phyloP scores from a whole-genome alignment of 192 early-diverging fungal species.

The Dimargaris verticillata region DNA sequence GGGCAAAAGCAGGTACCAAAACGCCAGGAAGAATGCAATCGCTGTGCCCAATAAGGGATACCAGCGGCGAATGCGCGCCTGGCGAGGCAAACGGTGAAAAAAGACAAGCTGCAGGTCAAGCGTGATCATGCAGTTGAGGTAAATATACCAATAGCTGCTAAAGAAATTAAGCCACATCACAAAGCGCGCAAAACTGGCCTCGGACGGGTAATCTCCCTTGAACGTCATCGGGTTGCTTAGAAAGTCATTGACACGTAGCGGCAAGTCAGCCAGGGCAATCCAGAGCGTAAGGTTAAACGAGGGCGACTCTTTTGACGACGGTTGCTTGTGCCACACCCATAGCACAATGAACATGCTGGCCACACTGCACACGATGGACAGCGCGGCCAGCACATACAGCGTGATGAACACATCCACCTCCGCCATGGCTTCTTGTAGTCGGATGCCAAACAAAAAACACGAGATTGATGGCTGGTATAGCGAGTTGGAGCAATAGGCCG shows the following conservation, averaged over 20 bases:
- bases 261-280: constrained; percentile 2
- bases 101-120: constrained; percentile 5
- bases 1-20: background rate
- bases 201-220: background rate
- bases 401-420: background rate
- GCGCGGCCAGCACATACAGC: background rate
- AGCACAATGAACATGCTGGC: constrained; percentile 1
- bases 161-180: constrained; percentile 4
- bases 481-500: no score
- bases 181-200: background rate
- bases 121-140: constrained; percentile 1
- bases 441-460: no score
- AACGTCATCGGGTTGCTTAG: background rate
- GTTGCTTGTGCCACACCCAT: constrained; percentile 5
- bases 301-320: constrained; percentile 1
- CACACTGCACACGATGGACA: constrained; percentile 3
- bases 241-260: background rate
- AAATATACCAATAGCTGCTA: constrained; percentile 3
- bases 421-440: background rate
- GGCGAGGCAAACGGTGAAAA: constrained; percentile 3
- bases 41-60: background rate
- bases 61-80: constrained; percentile 7
- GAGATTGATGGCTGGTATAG: no score
- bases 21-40: background rate
- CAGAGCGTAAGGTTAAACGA: background rate